These are phyloP conservation scores for Conticribra weissflogii DNA, from an alignment of 108 stramenopile genomes.

Conservation along the genomic window DNA sequence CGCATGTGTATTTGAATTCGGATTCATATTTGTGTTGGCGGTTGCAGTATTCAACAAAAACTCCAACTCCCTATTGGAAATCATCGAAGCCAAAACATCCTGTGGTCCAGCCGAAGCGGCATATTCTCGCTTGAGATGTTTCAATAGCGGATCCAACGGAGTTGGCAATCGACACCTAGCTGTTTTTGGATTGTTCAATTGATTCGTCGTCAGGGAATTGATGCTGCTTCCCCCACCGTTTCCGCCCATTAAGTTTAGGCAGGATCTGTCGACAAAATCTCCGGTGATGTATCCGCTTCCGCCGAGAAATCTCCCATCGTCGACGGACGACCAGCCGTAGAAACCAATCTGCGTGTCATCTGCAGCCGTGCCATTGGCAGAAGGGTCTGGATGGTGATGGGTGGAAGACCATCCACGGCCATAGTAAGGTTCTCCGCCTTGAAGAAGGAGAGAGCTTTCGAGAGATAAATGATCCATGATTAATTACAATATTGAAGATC, in stretches of 20 bases:
- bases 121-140: conserved; percentile 31
- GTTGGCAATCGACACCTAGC: conserved; percentile 21
- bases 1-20: too few species aligned
- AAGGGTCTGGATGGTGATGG: too few species aligned
- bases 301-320: neutral
- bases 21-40: neutral
- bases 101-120: conserved; percentile 37
- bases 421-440: conserved; percentile 5
- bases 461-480: conserved; percentile 5
- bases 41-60: conserved; percentile 24
- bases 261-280: too few species aligned
- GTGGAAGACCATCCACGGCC: conserved; percentile 14
- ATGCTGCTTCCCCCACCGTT: too few species aligned
- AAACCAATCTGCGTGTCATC: neutral
- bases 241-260: too few species aligned
- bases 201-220: too few species aligned
- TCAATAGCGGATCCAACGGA: conserved; percentile 37
- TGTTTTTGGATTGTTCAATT: neutral
- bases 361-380: neutral
- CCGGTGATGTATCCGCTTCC: conserved; percentile 4
- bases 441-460: conserved; percentile 5
- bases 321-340: neutral
- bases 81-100: conserved; percentile 35
- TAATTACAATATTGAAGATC: too few species aligned
- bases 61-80: conserved; percentile 33